These are phyloP conservation scores for Malassezia furfur DNA, from an alignment of 1,284 basidiomycete genomes.

Conservation along the genomic window DNA sequence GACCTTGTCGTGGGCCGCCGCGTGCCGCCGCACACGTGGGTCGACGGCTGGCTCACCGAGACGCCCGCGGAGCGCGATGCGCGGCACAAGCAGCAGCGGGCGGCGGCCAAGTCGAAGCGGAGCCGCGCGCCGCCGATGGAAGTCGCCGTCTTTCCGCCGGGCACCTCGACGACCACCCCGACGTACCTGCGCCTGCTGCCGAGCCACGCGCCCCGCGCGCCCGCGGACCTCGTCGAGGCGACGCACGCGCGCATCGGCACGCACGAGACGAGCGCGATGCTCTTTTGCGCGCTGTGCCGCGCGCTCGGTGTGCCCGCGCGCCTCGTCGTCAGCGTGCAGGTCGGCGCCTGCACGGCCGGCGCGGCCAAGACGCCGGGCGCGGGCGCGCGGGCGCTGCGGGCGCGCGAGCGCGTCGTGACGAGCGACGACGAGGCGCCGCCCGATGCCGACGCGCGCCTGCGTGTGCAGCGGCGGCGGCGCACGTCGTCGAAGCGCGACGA, in stretches of 20 bases:
- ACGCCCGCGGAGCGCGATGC: constrained; percentile 30
- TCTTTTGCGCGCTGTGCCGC: constrained; percentile 82
- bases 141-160: constrained; percentile 50
- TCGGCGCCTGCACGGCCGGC: constrained; percentile 63
- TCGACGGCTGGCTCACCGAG: constrained; percentile 45
- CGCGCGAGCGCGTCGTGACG: constrained; percentile 23
- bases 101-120: not conserved
- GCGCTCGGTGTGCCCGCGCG: constrained; percentile 77
- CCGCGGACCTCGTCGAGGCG: constrained; percentile 81
- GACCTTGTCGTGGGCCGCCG: constrained; percentile 32
- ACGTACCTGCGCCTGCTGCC: constrained; percentile 49
- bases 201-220: constrained; percentile 64
- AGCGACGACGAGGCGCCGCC: constrained; percentile 20
- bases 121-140: constrained; percentile 26
- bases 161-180: constrained; percentile 24
- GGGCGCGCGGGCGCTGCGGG: not conserved
- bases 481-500: too few relatives aligned
- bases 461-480: not conserved
- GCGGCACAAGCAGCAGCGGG: constrained; percentile 23
- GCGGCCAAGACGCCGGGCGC: constrained; percentile 7
- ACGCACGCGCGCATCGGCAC: constrained; percentile 69
- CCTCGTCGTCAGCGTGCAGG: constrained; percentile 79
- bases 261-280: constrained; percentile 75
- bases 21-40: constrained; percentile 22
- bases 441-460: not conserved